A percentile compares a stretch with the other conserved stretches of the same genome.
Evolutionary conservation across 441 rosid species (phyloP).

Genomic region (Omphalea diandra): DNA sequence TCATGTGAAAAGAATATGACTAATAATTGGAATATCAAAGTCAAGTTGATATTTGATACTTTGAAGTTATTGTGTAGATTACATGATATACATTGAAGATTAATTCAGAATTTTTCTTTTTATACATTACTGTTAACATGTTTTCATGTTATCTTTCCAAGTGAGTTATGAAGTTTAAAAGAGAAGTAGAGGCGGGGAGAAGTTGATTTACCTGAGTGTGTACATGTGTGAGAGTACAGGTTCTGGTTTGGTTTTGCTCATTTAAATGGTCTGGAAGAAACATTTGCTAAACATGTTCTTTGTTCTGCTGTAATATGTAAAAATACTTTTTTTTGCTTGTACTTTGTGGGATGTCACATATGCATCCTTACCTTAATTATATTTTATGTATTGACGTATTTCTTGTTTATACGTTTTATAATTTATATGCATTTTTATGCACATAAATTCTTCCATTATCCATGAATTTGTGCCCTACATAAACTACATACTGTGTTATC

Average conservation of each 20-base stretch:
- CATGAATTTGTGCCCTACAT: neutral
- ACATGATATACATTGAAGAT: neutral
- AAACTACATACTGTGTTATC: neutral
- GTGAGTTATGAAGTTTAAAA: neutral
- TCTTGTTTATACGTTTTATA: neutral
- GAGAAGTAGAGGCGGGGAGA: neutral
- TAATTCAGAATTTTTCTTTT: neutral
- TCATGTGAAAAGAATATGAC: neutral
- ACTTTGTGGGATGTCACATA: neutral
- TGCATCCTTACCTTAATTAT: neutral
- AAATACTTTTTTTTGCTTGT: neutral
- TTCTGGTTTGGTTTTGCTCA: neutral
- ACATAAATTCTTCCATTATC: neutral
- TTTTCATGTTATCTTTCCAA: neutral
- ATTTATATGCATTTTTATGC: neutral
- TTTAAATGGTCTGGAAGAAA: neutral
- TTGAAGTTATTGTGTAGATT: neutral
- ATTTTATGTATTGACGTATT: neutral
- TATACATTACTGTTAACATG: neutral
- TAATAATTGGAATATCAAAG: neutral
- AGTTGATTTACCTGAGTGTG: neutral
- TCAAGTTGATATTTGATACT: neutral
- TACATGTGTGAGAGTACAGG: neutral
- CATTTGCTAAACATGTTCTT: neutral
- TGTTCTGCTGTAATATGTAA: neutral